Conservation (phyloP, 1,284 basidiomycete genomes). For the Boletellus deceptivus region DNA sequence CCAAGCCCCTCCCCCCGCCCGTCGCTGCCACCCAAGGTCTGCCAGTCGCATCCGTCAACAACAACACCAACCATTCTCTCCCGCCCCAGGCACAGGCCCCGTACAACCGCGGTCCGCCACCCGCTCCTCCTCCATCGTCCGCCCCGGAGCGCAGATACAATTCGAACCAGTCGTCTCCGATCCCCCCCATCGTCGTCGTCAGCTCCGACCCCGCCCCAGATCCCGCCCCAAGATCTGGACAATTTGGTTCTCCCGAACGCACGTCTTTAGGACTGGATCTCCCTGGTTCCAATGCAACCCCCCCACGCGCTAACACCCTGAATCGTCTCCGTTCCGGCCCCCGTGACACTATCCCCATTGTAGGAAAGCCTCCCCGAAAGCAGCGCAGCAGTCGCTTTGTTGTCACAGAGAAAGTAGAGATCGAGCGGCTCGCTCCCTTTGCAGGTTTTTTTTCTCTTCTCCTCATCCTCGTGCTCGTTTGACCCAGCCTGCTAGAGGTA, state of each 20-base stretch:
- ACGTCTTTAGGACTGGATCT: slow-evolving; percentile 49
- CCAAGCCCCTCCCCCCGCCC: slow-evolving; percentile 58
- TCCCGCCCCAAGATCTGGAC: slow-evolving; percentile 41
- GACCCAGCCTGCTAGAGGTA: slow-evolving; percentile 63
- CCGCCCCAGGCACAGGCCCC: slow-evolving; percentile 31
- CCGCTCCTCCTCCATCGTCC: slow-evolving; percentile 35
- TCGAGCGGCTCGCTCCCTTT: slow-evolving; percentile 94
- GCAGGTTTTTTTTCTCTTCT: slow-evolving; percentile 52
- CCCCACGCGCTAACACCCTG: slow-evolving; percentile 61
- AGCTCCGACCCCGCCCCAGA: slow-evolving; percentile 75
- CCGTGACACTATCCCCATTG: slow-evolving; percentile 93
- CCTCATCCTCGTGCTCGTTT: background rate
- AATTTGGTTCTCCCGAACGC: slow-evolving; percentile 48
- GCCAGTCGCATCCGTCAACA: slow-evolving; percentile 41
- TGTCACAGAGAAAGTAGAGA: slow-evolving; percentile 93
- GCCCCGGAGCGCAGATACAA: slow-evolving; percentile 54
- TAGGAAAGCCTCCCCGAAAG: slow-evolving; percentile 93
- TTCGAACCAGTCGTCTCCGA: slow-evolving; percentile 47
- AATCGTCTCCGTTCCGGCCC: slow-evolving; percentile 72
- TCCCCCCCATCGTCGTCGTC: slow-evolving; percentile 89
- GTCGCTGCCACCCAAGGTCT: slow-evolving; percentile 36
- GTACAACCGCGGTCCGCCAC: slow-evolving; percentile 45
- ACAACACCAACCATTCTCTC: slow-evolving; percentile 44
- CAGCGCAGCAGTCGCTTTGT: slow-evolving; percentile 96
- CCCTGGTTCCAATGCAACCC: slow-evolving; percentile 45